These are phyloP conservation scores for Hanseniaspora clermontiae DNA, from an alignment of 805 yeast genomes.

Conservation along the genomic window DNA sequence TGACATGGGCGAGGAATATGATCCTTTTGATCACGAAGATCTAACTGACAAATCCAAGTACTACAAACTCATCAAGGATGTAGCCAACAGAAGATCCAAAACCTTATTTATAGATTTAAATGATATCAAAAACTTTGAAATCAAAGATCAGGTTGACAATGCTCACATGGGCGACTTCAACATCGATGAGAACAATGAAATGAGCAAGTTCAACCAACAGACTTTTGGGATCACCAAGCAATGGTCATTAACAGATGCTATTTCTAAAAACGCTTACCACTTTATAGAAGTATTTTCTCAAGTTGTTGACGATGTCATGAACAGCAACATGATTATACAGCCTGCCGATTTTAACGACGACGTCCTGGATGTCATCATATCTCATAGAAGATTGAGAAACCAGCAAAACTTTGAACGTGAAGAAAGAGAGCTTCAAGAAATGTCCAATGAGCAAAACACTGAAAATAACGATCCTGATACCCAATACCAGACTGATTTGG, in stretches of 20 bases:
- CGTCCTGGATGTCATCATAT: slow-evolving; percentile 82
- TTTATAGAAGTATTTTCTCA: slow-evolving; percentile 65
- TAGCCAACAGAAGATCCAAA: slow-evolving; percentile 71
- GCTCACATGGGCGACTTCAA: slow-evolving; percentile 22
- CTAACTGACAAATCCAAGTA: slow-evolving; percentile 44
- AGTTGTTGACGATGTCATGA: slow-evolving; percentile 71
- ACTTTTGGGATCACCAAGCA: background rate
- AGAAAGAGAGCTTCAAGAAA: slow-evolving; percentile 22
- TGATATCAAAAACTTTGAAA: slow-evolving; percentile 64
- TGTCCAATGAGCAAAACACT: slow-evolving; percentile 19
- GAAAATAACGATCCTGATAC: slow-evolving; percentile 13
- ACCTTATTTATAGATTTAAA: slow-evolving; percentile 67
- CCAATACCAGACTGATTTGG: slow-evolving; percentile 18
- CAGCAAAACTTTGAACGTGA: slow-evolving; percentile 16
- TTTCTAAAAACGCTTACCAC: slow-evolving; percentile 63
- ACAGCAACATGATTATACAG: slow-evolving; percentile 25
- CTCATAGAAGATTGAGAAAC: slow-evolving; percentile 79
- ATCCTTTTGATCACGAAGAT: slow-evolving; percentile 30
- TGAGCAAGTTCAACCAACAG: background rate
- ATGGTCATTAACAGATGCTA: slow-evolving; percentile 37
- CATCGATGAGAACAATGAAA: slow-evolving; percentile 18
- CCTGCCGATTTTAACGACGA: slow-evolving; percentile 80
- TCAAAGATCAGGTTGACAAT: slow-evolving; percentile 28
- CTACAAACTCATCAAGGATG: slow-evolving; percentile 54
- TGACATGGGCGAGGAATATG: slow-evolving; percentile 23